Evolutionary conservation across 306 rosid species (phyloP).

Genomic region (Medicago ruthenica): DNA sequence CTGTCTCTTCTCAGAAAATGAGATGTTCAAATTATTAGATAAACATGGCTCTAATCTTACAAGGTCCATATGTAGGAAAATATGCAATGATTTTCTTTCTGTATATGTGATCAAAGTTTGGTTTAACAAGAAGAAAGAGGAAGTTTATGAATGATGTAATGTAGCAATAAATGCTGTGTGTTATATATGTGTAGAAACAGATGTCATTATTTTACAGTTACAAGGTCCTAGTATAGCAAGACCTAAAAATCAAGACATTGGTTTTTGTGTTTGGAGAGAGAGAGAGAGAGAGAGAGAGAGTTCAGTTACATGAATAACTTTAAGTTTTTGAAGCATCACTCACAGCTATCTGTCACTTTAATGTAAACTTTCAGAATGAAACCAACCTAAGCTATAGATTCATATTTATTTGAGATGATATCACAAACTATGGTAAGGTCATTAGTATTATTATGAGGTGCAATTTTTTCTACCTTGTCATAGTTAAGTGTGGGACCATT

Average conservation of each 20-base stretch:
- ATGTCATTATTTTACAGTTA: slow-evolving; percentile 70
- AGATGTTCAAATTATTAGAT: slow-evolving; percentile 55
- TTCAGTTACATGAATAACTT: neutral
- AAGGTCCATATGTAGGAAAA: slow-evolving; percentile 48
- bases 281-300: slow-evolving; percentile 49
- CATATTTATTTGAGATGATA: slow-evolving; percentile 39
- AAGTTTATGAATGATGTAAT: slow-evolving; percentile 42
- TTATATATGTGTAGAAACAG: slow-evolving; percentile 50
- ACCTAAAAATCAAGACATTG: slow-evolving; percentile 54
- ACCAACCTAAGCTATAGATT: neutral
- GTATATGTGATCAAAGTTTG: slow-evolving; percentile 33
- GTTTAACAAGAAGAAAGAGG: slow-evolving; percentile 43
- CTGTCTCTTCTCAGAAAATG: slow-evolving; percentile 41
- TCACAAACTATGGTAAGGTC: slow-evolving; percentile 41
- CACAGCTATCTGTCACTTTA: slow-evolving; percentile 6
- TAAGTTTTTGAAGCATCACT: neutral
- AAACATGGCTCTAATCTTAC: slow-evolving; percentile 46
- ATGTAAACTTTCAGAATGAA: slow-evolving; percentile 14
- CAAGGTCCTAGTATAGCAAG: slow-evolving; percentile 72
- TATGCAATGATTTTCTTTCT: slow-evolving; percentile 36
- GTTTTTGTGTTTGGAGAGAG: slow-evolving; percentile 29
- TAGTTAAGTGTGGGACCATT: slow-evolving; percentile 6
- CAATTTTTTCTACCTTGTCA: neutral
- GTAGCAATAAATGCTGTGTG: slow-evolving; percentile 49
- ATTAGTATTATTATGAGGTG: neutral